Base-by-base conservation (phyloP, 2,329 filamentous ascomycete genomes). In the Scedosporium dehoogii region DNA sequence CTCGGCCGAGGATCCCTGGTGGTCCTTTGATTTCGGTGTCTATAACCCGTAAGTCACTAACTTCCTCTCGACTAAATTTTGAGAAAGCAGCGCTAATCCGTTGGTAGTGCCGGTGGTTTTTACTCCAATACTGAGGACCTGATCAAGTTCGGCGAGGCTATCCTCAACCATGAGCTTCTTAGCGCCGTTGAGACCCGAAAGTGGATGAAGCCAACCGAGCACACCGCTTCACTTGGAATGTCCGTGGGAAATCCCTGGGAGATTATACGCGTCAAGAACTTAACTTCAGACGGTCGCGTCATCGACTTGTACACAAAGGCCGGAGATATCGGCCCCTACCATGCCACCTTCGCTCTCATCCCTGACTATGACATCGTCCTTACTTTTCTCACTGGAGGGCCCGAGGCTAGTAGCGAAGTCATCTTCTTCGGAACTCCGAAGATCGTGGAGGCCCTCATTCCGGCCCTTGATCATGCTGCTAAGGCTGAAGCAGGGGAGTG, bases 221-320 rank as follows among this genome's bases (percentile, higher is more conserved):
- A 72, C 65, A 78, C 75, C 1, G 73, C 73, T 0, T 73, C 70
- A 3, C 69, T 70, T 62, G 72, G 71, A 2, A 70, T 72, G 48
- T 71, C 73, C 27, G 70, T 80, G 38, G 79, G 79, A 6, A 72
- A 71, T 5, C 77, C 78, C 0, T 81, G 78, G 78, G 79, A 81
- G 66, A 81, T 81, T 58, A 69, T 74, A 25, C 75, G 75, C 33
- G 66, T 69, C 33, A 67, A 74, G 60, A 71, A 71, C 65, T 63
- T 76, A 33, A 74, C 74, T 4, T 65, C 68, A 0, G 74, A 76
- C 63, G 71, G 73, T 27, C 74, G 76, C 3, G 66, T 77, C 0
- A 68, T 80, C 14, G 78, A 81, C 27, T 60, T 81, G 2, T 80
- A 80, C 68, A 75, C 76, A 25, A 82, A 82, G 67, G 69, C 67